Percentiles rank a stretch among this genome's conserved stretches.
Evolutionary conservation across 495 filamentous ascomycete genomes (phyloP).

Genomic region (Chaetomium cochliodes): DNA sequence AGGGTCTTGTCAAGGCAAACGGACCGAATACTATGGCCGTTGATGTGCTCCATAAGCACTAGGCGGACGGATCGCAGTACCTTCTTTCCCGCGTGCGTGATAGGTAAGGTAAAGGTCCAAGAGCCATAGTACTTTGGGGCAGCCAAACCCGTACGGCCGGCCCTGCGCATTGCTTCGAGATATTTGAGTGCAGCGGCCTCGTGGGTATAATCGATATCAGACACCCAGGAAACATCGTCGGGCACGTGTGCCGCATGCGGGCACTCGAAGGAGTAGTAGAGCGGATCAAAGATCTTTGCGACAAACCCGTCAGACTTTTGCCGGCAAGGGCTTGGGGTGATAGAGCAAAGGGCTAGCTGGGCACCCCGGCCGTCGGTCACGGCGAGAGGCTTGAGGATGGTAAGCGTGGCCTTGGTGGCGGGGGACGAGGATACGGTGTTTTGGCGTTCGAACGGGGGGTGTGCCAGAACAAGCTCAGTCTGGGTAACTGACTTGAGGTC

Average conservation of each 20-base stretch:
- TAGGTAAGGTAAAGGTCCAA: conserved; percentile 20
- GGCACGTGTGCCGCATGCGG: background rate
- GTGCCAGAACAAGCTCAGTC: conserved; percentile 10
- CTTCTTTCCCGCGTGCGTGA: background rate
- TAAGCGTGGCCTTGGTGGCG: background rate
- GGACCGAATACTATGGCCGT: background rate
- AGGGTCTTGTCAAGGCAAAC: background rate
- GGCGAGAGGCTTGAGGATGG: conserved; percentile 1
- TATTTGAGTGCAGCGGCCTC: conserved; percentile 20
- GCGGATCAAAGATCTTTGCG: conserved; percentile 27
- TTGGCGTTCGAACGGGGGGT: conserved; percentile 5
- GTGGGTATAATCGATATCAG: conserved; percentile 22
- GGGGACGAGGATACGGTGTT: background rate
- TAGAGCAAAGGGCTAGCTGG: conserved; percentile 8
- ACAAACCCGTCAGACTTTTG: background rate
- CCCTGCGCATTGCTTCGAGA: conserved; percentile 4
- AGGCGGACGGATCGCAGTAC: conserved; percentile 18
- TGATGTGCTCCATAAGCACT: conserved; percentile 21
- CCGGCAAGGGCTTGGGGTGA: background rate
- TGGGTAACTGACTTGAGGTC: conserved; percentile 7
- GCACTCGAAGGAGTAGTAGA: conserved; percentile 21
- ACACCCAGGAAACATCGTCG: background rate
- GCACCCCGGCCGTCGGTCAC: background rate
- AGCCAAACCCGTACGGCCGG: background rate
- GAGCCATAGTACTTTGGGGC: conserved; percentile 22